phyloP scores from a whole-genome alignment of 2,329 filamentous ascomycete genomes.

The Apiospora kogelbergensis region DNA sequence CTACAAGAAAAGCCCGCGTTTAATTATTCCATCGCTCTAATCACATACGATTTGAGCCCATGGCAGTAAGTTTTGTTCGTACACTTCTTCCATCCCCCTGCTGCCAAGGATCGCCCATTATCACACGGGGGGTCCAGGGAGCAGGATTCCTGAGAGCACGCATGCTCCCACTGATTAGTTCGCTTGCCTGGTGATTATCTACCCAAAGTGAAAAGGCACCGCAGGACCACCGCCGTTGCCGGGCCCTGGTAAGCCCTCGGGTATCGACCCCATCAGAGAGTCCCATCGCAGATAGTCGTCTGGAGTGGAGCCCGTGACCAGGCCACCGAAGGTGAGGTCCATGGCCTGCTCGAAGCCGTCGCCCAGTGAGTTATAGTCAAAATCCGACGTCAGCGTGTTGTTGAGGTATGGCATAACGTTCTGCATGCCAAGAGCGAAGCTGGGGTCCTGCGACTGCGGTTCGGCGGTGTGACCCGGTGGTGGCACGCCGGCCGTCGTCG shows the following conservation, averaged over 20 bases:
- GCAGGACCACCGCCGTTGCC: background rate
- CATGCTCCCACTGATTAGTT: too few relatives aligned
- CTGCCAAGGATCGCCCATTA: background rate
- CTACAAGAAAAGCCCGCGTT: background rate
- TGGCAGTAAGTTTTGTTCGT: background rate
- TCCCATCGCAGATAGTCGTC: conserved; percentile 9
- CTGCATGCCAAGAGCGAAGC: background rate
- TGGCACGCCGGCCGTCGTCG: conserved; percentile 4
- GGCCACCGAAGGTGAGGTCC: conserved; percentile 40
- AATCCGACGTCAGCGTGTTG: conserved; percentile 28
- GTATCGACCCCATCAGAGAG: background rate
- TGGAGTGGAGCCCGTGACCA: conserved; percentile 14
- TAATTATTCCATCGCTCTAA: background rate
- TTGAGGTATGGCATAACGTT: conserved; percentile 30
- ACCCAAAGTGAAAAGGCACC: conserved; percentile 1
- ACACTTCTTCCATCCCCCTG: background rate
- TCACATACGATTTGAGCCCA: background rate
- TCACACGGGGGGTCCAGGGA: background rate
- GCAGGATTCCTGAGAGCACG: too few relatives aligned
- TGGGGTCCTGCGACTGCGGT: background rate
- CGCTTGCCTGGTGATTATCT: background rate
- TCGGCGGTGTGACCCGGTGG: background rate
- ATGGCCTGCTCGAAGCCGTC: conserved; percentile 45
- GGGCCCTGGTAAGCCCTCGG: background rate
- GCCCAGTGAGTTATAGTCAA: conserved; percentile 36